Percentiles rank a stretch among this genome's conserved stretches.
Conservation (phyloP, 306 rosid genomes). For the Purshia tridentata region DNA sequence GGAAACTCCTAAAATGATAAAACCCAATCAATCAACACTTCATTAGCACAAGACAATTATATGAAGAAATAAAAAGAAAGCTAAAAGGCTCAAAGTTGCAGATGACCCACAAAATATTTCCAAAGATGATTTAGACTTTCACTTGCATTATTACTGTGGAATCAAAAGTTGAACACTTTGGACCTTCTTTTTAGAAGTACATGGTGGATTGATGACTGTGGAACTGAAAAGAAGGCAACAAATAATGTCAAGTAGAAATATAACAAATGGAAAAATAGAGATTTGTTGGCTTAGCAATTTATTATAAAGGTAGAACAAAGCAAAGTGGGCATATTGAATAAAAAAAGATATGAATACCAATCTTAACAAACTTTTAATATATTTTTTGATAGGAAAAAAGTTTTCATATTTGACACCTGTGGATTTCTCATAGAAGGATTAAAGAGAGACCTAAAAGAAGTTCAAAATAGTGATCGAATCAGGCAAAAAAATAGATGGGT, state of each 20-base stretch:
- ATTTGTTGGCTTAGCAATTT: constrained; percentile 19
- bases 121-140: constrained; percentile 39
- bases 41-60: constrained; percentile 31
- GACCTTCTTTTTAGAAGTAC: constrained; percentile 13
- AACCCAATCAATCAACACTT: constrained; percentile 34
- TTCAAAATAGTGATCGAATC: constrained; percentile 25
- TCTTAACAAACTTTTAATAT: background rate
- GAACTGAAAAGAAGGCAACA: constrained; percentile 6
- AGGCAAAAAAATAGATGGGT: constrained; percentile 24
- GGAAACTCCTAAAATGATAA: constrained; percentile 50
- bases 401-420: background rate
- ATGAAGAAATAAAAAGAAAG: constrained; percentile 14
- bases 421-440: constrained; percentile 13
- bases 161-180: constrained; percentile 27
- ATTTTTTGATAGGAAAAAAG: background rate
- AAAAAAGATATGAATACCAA: constrained; percentile 10
- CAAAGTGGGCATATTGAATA: constrained; percentile 15
- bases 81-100: constrained; percentile 26
- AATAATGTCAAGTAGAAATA: background rate
- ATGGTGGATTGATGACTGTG: constrained; percentile 9
- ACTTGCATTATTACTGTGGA: constrained; percentile 23
- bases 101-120: constrained; percentile 32
- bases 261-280: background rate
- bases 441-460: constrained; percentile 18
- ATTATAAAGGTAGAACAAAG: constrained; percentile 19